Conservation (phyloP, 1,284 basidiomycete species). For the Kwoniella shivajii region DNA sequence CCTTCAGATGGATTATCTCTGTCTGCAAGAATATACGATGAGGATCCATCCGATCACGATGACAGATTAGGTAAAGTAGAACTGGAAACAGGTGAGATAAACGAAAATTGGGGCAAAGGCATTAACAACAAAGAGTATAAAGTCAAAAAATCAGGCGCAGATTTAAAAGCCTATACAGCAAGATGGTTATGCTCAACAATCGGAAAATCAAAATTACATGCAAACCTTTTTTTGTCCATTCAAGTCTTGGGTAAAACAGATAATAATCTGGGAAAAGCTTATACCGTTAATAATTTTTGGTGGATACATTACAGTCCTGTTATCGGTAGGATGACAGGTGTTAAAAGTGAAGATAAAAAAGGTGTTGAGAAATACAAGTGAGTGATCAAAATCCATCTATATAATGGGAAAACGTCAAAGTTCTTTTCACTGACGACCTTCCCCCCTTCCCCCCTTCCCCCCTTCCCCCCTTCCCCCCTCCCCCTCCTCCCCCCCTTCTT, state of each 20-base stretch:
- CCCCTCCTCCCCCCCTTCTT: not conserved
- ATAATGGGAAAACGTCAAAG: no score
- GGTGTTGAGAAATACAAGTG: conserved; percentile 39
- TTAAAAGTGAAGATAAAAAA: conserved; percentile 30
- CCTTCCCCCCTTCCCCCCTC: not conserved
- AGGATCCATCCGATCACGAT: conserved; percentile 57
- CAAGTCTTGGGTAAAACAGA: conserved; percentile 54
- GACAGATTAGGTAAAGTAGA: conserved; percentile 56
- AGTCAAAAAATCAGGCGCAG: conserved; percentile 54
- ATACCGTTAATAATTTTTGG: conserved; percentile 56
- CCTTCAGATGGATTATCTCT: conserved; percentile 55
- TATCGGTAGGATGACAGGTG: conserved; percentile 45
- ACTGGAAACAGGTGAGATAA: conserved; percentile 29
- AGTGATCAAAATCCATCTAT: conserved; percentile 25
- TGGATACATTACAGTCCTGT: conserved; percentile 49
- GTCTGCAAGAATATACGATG: conserved; percentile 54
- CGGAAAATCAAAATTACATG: conserved; percentile 26
- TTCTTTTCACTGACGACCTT: no score
- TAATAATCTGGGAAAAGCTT: conserved; percentile 52
- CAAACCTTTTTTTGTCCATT: conserved; percentile 37
- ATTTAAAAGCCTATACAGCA: conserved; percentile 44
- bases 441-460: no score
- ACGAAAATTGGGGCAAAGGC: conserved; percentile 38
- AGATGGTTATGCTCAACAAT: conserved; percentile 37
- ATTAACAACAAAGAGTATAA: conserved; percentile 39